Evolutionary conservation across 129 eudicot genomes (phyloP).

Genomic region (Glebionis coronaria): DNA sequence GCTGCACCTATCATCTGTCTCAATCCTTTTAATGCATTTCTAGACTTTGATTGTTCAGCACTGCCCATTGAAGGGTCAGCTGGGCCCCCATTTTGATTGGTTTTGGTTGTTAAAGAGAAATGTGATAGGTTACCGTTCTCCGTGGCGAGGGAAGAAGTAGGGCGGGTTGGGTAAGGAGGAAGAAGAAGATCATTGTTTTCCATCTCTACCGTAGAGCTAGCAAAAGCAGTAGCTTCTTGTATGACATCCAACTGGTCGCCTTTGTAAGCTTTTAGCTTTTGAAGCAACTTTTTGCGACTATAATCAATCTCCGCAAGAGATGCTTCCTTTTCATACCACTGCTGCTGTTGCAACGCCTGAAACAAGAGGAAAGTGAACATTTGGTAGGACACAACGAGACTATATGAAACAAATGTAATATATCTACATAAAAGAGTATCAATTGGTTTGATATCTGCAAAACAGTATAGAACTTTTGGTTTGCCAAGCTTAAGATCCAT

Average conservation of each 20-base stretch:
- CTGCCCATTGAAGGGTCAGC: constrained; percentile 15
- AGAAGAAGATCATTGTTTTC: constrained; percentile 69
- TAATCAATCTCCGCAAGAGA: constrained; percentile 69
- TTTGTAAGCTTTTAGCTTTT: constrained; percentile 69
- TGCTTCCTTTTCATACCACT: constrained; percentile 77
- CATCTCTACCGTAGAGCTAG: constrained; percentile 66
- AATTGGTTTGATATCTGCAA: not conserved
- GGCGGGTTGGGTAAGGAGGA: constrained; percentile 82
- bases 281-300: constrained; percentile 71
- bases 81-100: constrained; percentile 34
- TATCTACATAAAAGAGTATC: not conserved
- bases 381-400: constrained; percentile 4
- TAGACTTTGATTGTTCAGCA: constrained; percentile 27
- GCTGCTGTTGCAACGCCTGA: constrained; percentile 87
- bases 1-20: constrained; percentile 47
- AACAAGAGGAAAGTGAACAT: not conserved
- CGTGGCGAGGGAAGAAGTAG: constrained; percentile 38
- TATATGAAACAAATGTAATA: not conserved
- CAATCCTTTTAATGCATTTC: constrained; percentile 40
- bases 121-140: constrained; percentile 29
- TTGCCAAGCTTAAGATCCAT: not conserved
- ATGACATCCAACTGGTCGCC: constrained; percentile 79
- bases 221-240: constrained; percentile 77
- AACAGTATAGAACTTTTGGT: not conserved
- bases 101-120: constrained; percentile 44